phyloP scores from a whole-genome alignment of 164 flowering plant genomes.

The Protea cynaroides region DNA sequence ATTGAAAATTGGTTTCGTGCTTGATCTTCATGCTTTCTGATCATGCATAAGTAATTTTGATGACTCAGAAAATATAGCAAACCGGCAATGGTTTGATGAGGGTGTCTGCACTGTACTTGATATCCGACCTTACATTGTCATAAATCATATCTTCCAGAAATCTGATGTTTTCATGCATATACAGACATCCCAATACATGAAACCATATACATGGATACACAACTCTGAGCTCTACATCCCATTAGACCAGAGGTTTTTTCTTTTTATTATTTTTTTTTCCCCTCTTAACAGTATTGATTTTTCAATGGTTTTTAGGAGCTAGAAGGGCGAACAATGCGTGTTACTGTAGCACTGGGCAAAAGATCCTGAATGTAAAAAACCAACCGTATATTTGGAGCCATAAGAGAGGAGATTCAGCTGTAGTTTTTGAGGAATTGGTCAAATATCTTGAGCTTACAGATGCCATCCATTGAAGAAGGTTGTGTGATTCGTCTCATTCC shows the following conservation, averaged over 20 bases:
- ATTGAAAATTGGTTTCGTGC: too few relatives aligned
- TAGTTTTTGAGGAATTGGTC: background rate
- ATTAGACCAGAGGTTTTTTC: too few relatives aligned
- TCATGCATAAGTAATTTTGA: too few relatives aligned
- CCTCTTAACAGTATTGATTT: background rate
- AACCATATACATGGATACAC: background rate
- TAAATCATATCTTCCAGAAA: too few relatives aligned
- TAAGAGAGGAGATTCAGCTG: background rate
- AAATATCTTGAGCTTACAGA: constrained; percentile 8
- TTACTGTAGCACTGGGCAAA: constrained; percentile 69
- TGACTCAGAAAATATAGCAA: too few relatives aligned
- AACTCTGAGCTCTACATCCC: too few relatives aligned
- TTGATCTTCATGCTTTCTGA: too few relatives aligned
- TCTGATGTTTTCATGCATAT: too few relatives aligned
- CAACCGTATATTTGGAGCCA: background rate
- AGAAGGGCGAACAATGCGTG: constrained; percentile 70
- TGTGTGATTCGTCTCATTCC: background rate
- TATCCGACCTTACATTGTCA: too few relatives aligned
- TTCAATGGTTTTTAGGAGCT: constrained; percentile 44
- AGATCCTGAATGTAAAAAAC: constrained; percentile 17
- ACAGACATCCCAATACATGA: too few relatives aligned
- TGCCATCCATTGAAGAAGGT: constrained; percentile 1
- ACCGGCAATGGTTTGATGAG: too few relatives aligned
- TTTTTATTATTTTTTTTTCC: background rate
- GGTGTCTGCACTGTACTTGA: too few relatives aligned